Evolutionary conservation across 2,329 filamentous ascomycete species (phyloP), one percentile per base, ranked within the genome.

Genomic region (Hypoxylon sp.): DNA sequence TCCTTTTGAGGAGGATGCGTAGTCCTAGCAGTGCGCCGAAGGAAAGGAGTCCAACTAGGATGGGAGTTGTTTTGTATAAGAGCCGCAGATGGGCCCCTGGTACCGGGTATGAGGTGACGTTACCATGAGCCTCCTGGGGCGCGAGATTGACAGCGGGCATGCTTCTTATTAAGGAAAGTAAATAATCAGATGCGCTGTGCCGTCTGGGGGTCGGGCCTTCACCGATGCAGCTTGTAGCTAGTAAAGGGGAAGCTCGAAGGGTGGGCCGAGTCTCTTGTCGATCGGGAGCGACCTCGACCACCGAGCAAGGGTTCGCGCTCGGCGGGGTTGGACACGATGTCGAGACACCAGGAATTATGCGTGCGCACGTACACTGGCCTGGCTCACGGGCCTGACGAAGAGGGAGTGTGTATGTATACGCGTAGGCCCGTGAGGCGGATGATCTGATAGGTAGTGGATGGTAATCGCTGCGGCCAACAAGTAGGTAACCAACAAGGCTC

Each of bases 71-170:
- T 43, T 60, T 59, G 56, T 60, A 60, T 53, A 68, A 64, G 52
- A 69, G 63, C 50, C 60, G 64, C 54, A 65, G 57, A 45, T 67
- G 67, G 64, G 65, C 65, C 51, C 64, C 68, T 65, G 63, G 60
- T 57, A 70, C 63, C 56, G 64, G 60, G 58, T 68, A 64, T 61
- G 66, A 66, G 49, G 65, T 68, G 60, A 69, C 63, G 66, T 70
- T 68, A 64, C 67, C 67, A 67, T 65, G 66, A 55, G 64, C 51
- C 58, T 56, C 60, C 59, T 67, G 65, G 47, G 55, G 54, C 59
- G 70, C 67, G 60, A 69, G 67, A 67, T 72, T 71, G 66, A 76
- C 65, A 67, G 69, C 70, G 64, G 77, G 75, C 76, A 78, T 78
- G 59, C 58, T 72, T 76, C 72, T 73, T 62, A 66, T 70, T 70